Evolutionary conservation across 345 rosid species (phyloP).

Genomic region (Hibiscus mutabilis): DNA sequence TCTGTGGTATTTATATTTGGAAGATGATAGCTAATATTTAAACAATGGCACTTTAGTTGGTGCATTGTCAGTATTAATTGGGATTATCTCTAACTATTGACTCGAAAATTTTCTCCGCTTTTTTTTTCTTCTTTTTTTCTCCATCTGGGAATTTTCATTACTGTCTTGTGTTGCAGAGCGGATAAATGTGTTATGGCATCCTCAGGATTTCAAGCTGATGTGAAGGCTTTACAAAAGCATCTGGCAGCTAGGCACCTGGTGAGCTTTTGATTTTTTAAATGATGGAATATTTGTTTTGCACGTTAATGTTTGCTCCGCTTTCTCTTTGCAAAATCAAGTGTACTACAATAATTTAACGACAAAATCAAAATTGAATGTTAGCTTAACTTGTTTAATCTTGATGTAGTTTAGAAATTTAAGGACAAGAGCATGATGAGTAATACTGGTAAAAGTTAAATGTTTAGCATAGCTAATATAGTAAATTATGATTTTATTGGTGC

Average conservation of each 20-base stretch:
- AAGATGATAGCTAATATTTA: neutral
- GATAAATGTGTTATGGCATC: constrained; percentile 80
- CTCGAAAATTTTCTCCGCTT: neutral
- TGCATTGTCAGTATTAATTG: neutral
- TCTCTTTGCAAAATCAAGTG: neutral
- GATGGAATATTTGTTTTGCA: neutral
- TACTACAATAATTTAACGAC: neutral
- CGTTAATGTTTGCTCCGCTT: neutral
- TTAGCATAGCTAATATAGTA: neutral
- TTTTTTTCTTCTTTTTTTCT: neutral
- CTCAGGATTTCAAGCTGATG: constrained; percentile 97
- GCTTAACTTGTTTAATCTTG: neutral
- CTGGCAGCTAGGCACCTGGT: constrained; percentile 88
- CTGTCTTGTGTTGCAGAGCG: constrained; percentile 39
- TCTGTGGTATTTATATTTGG: neutral
- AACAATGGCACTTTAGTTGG: neutral
- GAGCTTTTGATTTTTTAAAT: constrained; percentile 23
- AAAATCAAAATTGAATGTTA: neutral
- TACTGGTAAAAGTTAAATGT: neutral
- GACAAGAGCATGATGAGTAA: neutral
- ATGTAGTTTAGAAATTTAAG: neutral
- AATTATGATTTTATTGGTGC: neutral
- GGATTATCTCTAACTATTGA: neutral
- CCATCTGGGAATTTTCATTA: neutral
- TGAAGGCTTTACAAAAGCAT: constrained; percentile 80